Base-by-base conservation (phyloP, 2,329 filamentous ascomycete species). In the Epicoccum sorghinum region DNA sequence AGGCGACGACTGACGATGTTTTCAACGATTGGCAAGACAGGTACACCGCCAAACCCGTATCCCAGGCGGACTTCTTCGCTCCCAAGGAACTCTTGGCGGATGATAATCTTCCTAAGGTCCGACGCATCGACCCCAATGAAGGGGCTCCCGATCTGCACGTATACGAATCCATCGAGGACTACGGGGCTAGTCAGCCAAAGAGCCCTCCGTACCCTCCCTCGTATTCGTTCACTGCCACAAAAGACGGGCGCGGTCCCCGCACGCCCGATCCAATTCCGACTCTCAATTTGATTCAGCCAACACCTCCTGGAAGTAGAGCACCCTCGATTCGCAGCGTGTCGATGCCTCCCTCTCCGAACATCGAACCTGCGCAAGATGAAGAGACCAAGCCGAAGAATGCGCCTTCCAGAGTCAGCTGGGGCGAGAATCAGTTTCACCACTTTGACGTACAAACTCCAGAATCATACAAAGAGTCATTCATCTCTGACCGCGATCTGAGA, bases 261-360 rank as follows among this genome's bases (percentile, higher is more conserved):
- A 77, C 76, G 13, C 44, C 54, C 33, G 81, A 77, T 72, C 69
- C 74, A 14, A 79, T 86, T 18, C 83, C 83, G 9, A 70, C 65
- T n/a, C 74, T 87, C 13, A 83, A 81, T 38, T 72, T 86, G 23
- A 83, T 85, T 47, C 78, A 82, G 41, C 82, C 84, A 3, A 86
- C 84, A 6, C 84, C 84, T 14, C 84, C 84, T 18, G 78, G 77
- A 18, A 83, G 81, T 55, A 62, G 71, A 52, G 77, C 74, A 23
- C 74, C 74, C 8, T 71, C 70, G 25, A 69, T 71, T 14, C 72
- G 70, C 29, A 73, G 70, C 32, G 65, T 65, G 7, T 77, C 73
- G 24, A 37, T 67, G 13, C 72, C 69, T 22, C 63, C 71, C 14
- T 76, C 74, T 2, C 75, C 75, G 2, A 62, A 57, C 3, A 68